Percentiles rank a stretch among this genome's conserved stretches.
Conservation (phyloP, 2,329 filamentous ascomycete species). For the Aspergillus aculeatinus region DNA sequence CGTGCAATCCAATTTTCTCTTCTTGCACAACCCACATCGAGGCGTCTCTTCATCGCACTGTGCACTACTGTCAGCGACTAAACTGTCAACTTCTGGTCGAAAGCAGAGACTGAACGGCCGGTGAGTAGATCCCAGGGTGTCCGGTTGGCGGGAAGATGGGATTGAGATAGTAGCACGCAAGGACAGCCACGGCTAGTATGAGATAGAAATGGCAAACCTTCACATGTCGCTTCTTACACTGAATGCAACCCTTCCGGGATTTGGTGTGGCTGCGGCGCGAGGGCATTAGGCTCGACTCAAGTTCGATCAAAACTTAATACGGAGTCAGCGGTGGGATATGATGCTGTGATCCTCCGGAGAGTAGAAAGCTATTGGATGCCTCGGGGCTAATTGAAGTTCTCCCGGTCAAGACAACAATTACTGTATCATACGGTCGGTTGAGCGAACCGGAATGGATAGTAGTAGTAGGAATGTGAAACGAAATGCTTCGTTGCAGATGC, state of each 20-base stretch:
- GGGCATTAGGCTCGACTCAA: constrained; percentile 23
- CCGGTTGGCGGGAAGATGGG: background rate
- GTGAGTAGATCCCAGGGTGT: background rate
- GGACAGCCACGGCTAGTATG: background rate
- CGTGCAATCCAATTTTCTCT: constrained; percentile 37
- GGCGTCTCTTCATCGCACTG: constrained; percentile 42
- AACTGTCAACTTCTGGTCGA: background rate
- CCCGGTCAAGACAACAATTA: too few relatives aligned
- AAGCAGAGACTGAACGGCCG: background rate
- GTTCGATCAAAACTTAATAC: too few relatives aligned
- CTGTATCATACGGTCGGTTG: too few relatives aligned
- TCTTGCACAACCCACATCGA: constrained; percentile 37
- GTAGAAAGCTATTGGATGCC: background rate
- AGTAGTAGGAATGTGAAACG: too few relatives aligned
- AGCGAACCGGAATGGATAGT: too few relatives aligned
- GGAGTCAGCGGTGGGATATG: too few relatives aligned
- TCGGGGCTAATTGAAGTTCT: too few relatives aligned
- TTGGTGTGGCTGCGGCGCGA: constrained; percentile 40
- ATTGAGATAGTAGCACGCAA: background rate
- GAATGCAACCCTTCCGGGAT: constrained; percentile 40
- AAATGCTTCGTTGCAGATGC: too few relatives aligned
- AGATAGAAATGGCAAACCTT: constrained; percentile 29
- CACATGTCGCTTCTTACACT: constrained; percentile 42
- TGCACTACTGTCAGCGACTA: constrained; percentile 1
- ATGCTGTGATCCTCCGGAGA: background rate